Percentiles rank a stretch among this genome's conserved stretches.
phyloP scores from a whole-genome alignment of 2,329 filamentous ascomycete species.

The Fusarium sp. region DNA sequence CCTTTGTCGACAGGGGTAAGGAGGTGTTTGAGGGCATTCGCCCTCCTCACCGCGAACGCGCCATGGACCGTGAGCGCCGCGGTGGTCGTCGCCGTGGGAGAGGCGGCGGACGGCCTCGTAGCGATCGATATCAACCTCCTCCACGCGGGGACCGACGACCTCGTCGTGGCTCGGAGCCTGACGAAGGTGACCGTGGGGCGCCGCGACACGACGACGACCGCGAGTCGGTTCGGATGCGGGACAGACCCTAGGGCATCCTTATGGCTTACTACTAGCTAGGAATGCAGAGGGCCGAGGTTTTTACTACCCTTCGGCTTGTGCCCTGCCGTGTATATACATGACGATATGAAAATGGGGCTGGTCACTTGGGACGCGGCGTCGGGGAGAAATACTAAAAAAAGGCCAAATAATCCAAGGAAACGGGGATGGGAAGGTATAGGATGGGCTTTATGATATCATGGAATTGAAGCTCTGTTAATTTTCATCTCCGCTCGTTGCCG shows the following conservation, averaged over 20 bases:
- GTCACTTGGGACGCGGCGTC: slow-evolving; percentile 9
- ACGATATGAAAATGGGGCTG: background rate
- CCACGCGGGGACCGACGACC: slow-evolving; percentile 30
- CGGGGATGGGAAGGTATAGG: slow-evolving; percentile 7
- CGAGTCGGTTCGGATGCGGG: slow-evolving; percentile 23
- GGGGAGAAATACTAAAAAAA: slow-evolving; percentile 7
- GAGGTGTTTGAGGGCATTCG: slow-evolving; percentile 79
- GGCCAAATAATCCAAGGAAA: background rate
- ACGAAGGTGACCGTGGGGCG: slow-evolving; percentile 21
- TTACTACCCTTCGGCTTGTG: background rate
- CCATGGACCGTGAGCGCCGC: slow-evolving; percentile 55
- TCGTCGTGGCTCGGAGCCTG: slow-evolving; percentile 25
- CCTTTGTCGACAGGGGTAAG: slow-evolving; percentile 80
- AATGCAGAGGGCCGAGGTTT: background rate
- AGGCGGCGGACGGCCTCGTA: slow-evolving; percentile 48
- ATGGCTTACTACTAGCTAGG: background rate
- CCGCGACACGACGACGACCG: background rate
- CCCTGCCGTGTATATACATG: slow-evolving; percentile 4
- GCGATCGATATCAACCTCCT: slow-evolving; percentile 55
- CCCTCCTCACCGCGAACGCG: slow-evolving; percentile 68
- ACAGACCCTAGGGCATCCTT: background rate
- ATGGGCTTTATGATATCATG: slow-evolving; percentile 14
- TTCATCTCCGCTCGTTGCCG: background rate
- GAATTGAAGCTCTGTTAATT: slow-evolving; percentile 24
- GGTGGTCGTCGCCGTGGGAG: slow-evolving; percentile 53